Base-by-base conservation (phyloP, 306 rosid genomes). In the Urtica urens region DNA sequence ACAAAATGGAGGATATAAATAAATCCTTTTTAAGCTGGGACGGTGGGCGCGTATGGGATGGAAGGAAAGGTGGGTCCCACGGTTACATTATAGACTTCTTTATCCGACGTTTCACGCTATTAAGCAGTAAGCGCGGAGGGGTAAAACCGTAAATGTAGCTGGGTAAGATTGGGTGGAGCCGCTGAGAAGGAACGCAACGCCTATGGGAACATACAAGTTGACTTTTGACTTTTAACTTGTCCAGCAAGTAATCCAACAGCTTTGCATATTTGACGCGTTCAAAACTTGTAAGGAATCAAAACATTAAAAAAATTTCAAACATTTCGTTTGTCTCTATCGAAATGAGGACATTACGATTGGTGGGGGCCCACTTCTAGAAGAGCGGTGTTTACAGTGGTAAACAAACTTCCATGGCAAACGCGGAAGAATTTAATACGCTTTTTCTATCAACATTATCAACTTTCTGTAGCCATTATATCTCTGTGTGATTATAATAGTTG, bases 251-350 rank as follows among this genome's bases (percentile, higher is more conserved):
- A 53, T 59, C 24, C 46, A 19, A 7, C 54, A 51, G 71, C 73
- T 49, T 63, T 52, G 54, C 76, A 46, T 41, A 27, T 72, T 72
- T 72, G 74, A 72, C 79, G 14, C 11, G 14, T 64, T 29, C 53
- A 63, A 46, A 55, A 51, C 55, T 46, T 45, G 48, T 39, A n/a
- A 26, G 43, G 50, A 51, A 37, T 39, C 43, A 53, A 3, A 18
- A 46, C n/a, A 16, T 2, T 19, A 18, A 11, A 12, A 50, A 23
- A 27, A 29, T 8, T 23, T 10, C 33, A 4, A 28, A 28, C 33
- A 4, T 28, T 28, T 28, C 33, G 10, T 28, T 28, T 28, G 33
- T 28, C 33, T 28, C 18, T 3, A 13, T 12, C 41, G 3, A 49
- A 49, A 7, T 22, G 3, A 5, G 1, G 3, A 48, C 6, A 5